These are phyloP conservation scores for Mycena venus DNA, from an alignment of 768 basidiomycete genomes.

Conservation along the genomic window DNA sequence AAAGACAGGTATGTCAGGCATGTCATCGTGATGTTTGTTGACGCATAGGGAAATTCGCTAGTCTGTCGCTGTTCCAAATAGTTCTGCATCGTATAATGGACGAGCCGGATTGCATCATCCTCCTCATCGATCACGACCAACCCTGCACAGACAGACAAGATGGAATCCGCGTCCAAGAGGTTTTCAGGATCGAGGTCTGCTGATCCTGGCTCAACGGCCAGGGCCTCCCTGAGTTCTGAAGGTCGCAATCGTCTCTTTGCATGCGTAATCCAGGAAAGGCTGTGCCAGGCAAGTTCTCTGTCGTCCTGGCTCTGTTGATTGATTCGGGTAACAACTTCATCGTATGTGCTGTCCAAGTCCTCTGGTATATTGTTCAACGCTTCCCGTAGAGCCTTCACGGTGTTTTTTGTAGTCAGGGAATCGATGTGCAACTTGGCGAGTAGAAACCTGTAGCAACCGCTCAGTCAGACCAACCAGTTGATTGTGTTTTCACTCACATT, in stretches of 20 bases:
- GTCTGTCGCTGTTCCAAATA: no score
- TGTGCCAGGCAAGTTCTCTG: not conserved
- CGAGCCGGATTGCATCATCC: no score
- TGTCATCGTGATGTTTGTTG: no score
- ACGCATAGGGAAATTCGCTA: no score
- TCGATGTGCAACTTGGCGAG: not conserved
- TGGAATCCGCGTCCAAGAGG: no score
- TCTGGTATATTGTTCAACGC: not conserved
- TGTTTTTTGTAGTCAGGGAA: not conserved
- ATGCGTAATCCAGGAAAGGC: not conserved
- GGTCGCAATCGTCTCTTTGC: not conserved
- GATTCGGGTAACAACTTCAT: not conserved
- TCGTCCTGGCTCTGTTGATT: not conserved
- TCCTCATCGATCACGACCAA: no score
- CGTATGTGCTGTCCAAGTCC: not conserved
- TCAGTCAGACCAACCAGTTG: not conserved
- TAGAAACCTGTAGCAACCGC: not conserved
- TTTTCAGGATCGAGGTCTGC: no score
- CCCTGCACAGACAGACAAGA: no score
- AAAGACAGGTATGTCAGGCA: no score
- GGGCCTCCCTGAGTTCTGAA: not conserved
- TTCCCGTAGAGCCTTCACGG: not conserved
- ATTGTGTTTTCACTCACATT: not conserved
- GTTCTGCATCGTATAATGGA: no score
- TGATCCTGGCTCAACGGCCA: not conserved